Evolutionary conservation across 179 eudicot species (phyloP), one percentile per base, ranked within the genome.

Genomic region (Silene noctiflora): DNA sequence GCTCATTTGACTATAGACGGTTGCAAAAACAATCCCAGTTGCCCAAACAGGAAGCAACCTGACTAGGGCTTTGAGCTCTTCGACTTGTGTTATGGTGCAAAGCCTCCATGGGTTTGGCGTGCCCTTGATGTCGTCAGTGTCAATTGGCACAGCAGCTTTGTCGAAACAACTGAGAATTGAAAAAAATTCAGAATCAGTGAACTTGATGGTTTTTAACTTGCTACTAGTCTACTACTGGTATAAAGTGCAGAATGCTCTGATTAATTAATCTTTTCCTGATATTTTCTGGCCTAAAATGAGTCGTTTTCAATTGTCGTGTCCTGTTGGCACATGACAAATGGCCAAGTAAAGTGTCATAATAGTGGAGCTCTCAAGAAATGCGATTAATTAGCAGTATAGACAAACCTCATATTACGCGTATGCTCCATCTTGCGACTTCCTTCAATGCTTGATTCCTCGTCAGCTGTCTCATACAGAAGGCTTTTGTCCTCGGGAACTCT

Each of bases 361-460:
- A 16, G 17, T 13, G 7, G 17, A 51, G 17, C 7, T 51, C 4
- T 51, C 1, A 12, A 51, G 56, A 51, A 5, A 39, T 39, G 44
- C 9, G 44, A 39, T 39, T 39, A 5, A 39, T 42, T 42, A 42
- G 46, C 25, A 60, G 22, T 74, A 64, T 55, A 4, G 27, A 33
- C 82, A 9, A 67, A 86, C 92, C 84, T 84, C 33, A 89, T 63
- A 65, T 87, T 76, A 0, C 76, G 72, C 0, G 92, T 87, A 48
- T 86, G 92, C 75, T 83, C 80, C 16, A 89, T 86, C 80, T 88
- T 88, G 44, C 93, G 87, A 74, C 91, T 89, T 73, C 91, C 91
- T 62, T 33, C 55, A 22, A 88, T 88, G 21, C 69, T 80, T 22
- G 88, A 87, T 44, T 85, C 84, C 14, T 86, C 75, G 71, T 86